Conservation (phyloP, 805 yeast species). For the Candida namnaoensis region DNA sequence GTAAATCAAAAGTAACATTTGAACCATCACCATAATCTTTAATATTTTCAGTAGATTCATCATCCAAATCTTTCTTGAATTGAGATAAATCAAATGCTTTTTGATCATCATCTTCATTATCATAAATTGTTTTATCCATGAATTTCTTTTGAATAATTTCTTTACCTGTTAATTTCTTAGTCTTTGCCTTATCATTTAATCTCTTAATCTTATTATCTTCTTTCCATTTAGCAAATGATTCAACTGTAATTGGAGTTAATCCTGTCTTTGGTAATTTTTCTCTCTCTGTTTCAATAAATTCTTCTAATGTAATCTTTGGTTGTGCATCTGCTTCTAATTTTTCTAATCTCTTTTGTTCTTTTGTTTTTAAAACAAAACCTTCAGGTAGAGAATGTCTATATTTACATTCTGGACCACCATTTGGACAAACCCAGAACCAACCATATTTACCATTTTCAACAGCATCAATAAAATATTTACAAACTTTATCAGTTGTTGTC, state of each 20-base stretch:
- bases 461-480: conserved; percentile 92
- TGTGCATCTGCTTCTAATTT: conserved; percentile 74
- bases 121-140: conserved; percentile 46
- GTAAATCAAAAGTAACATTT: conserved; percentile 25
- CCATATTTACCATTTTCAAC: conserved; percentile 97
- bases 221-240: conserved; percentile 81
- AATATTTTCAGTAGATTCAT: conserved; percentile 30
- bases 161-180: conserved; percentile 53
- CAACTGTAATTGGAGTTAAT: conserved; percentile 81
- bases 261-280: conserved; percentile 62
- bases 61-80: conserved; percentile 27
- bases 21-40: conserved; percentile 73
- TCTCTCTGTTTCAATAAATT: conserved; percentile 91
- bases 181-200: conserved; percentile 33
- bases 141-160: conserved; percentile 58
- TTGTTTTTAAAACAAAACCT: conserved; percentile 93
- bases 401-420: conserved; percentile 83
- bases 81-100: conserved; percentile 33
- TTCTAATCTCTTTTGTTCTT: conserved; percentile 89
- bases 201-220: conserved; percentile 52
- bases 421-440: conserved; percentile 99
- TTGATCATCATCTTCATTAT: conserved; percentile 31
- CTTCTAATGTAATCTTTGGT: conserved; percentile 91
- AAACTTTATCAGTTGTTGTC: conserved; percentile 90
- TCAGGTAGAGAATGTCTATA: conserved; percentile 94